Conservation (phyloP, 306 rosid genomes). For the Rosa lucieae region DNA sequence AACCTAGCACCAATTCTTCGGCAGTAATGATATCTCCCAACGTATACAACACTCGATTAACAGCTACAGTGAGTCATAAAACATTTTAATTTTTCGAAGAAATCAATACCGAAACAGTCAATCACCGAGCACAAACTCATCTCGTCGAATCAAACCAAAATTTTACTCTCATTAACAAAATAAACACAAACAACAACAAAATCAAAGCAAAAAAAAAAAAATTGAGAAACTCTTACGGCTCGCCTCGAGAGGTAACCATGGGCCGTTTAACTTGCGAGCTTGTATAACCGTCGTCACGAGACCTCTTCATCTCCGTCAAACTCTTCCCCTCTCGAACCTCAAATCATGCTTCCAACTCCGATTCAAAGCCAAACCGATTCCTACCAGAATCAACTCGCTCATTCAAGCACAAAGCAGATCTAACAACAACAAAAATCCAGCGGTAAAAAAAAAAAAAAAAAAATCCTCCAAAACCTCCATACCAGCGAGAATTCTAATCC, state of each 20-base stretch:
- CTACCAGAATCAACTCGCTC: slow-evolving; percentile 46
- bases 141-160: slow-evolving; percentile 31
- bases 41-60: neutral
- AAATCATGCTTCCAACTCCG: slow-evolving; percentile 57
- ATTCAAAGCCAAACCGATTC: slow-evolving; percentile 37
- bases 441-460: neutral
- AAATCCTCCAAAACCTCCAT: neutral
- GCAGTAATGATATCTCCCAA: neutral
- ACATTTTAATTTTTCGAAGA: slow-evolving; percentile 6
- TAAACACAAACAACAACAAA: slow-evolving; percentile 15
- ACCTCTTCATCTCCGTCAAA: slow-evolving; percentile 65
- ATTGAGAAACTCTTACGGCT: slow-evolving; percentile 47
- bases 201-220: neutral
- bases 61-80: slow-evolving; percentile 27
- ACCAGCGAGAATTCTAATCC: slow-evolving; percentile 41
- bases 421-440: slow-evolving; percentile 35
- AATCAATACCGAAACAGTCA: neutral
- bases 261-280: slow-evolving; percentile 76
- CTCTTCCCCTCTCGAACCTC: slow-evolving; percentile 36
- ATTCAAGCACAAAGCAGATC: slow-evolving; percentile 66
- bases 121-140: slow-evolving; percentile 17
- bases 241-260: slow-evolving; percentile 62
- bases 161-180: slow-evolving; percentile 30
- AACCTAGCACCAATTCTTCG: neutral
- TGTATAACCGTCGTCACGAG: slow-evolving; percentile 63